A percentile compares a stretch with the other conserved stretches of the same genome.
These are phyloP conservation scores for Sungouiella blattae DNA, from an alignment of 805 yeast species.

Conservation along the genomic window DNA sequence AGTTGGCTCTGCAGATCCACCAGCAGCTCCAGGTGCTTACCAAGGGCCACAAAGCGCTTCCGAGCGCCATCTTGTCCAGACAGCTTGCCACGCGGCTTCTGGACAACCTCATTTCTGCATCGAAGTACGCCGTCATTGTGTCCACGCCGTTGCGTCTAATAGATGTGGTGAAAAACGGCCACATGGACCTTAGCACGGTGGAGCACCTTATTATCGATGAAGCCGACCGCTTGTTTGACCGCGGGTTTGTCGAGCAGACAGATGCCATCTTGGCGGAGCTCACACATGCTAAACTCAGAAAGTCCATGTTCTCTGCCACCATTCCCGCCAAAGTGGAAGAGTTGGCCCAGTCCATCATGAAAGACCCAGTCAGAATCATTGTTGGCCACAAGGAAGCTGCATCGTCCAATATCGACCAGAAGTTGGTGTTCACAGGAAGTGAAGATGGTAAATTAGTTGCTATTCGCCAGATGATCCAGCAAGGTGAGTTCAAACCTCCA, in stretches of 20 bases:
- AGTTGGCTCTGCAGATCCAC: conserved; percentile 82
- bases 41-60: conserved; percentile 49
- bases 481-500: conserved; percentile 89
- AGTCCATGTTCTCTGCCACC: conserved; percentile 91
- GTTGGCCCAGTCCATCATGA: conserved; percentile 80
- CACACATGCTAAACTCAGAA: conserved; percentile 49
- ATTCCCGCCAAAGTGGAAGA: conserved; percentile 92
- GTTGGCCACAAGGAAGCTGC: conserved; percentile 96
- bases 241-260: conserved; percentile 83
- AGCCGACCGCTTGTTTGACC: conserved; percentile 90
- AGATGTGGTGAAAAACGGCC: conserved; percentile 64
- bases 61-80: conserved; percentile 65
- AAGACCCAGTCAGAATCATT: conserved; percentile 78
- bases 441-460: conserved; percentile 96
- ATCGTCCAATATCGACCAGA: conserved; percentile 75
- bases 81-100: conserved; percentile 66
- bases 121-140: conserved; percentile 74
- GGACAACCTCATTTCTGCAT: conserved; percentile 53
- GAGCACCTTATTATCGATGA: conserved; percentile 85
- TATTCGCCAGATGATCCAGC: conserved; percentile 78
- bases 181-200: conserved; percentile 60
- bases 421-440: conserved; percentile 79
- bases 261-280: conserved; percentile 73
- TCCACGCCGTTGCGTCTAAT: conserved; percentile 88
- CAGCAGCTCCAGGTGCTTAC: conserved; percentile 61